These are phyloP conservation scores for Leptomonas pyrrhocoris DNA, from an alignment of 208 protist species.

Conservation along the genomic window DNA sequence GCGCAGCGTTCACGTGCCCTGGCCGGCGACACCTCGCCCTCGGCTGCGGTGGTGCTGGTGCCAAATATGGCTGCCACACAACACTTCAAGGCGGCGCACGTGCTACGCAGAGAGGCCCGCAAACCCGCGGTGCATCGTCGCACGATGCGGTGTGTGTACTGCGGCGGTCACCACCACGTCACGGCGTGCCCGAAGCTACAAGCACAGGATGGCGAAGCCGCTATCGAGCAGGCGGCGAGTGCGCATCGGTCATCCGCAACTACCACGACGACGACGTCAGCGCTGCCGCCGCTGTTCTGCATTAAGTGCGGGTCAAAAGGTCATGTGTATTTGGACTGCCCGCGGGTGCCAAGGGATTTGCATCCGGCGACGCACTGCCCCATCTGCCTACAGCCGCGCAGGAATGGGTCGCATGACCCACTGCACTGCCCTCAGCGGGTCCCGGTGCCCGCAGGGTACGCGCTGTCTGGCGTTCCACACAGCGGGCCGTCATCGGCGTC, in stretches of 20 bases:
- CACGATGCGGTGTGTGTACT: constrained; percentile 79
- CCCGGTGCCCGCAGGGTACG: constrained; percentile 44
- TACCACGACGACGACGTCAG: no score
- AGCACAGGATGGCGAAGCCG: constrained; percentile 12
- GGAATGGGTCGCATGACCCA: constrained; percentile 38
- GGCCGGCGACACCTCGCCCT: not conserved
- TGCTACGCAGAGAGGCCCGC: constrained; percentile 39
- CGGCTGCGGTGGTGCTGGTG: constrained; percentile 40
- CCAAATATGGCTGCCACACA: constrained; percentile 55
- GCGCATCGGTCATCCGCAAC: not conserved
- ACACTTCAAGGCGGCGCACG: constrained; percentile 43
- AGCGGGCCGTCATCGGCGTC: not conserved
- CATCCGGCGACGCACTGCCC: constrained; percentile 59
- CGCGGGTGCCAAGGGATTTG: constrained; percentile 36
- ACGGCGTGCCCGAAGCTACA: constrained; percentile 63
- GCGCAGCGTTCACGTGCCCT: constrained; percentile 5
- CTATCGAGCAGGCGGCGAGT: not conserved
- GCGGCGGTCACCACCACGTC: constrained; percentile 76
- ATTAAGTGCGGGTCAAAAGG: constrained; percentile 65
- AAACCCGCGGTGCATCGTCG: constrained; percentile 70
- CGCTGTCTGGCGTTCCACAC: constrained; percentile 35
- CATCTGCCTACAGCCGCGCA: constrained; percentile 46
- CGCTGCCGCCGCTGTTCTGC: constrained; percentile 46
- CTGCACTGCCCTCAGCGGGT: constrained; percentile 58
- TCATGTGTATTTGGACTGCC: constrained; percentile 58